A percentile compares a stretch with the other conserved stretches of the same genome.
phyloP scores from a whole-genome alignment of 257 asterid species.

The Nicotiana tabacum region DNA sequence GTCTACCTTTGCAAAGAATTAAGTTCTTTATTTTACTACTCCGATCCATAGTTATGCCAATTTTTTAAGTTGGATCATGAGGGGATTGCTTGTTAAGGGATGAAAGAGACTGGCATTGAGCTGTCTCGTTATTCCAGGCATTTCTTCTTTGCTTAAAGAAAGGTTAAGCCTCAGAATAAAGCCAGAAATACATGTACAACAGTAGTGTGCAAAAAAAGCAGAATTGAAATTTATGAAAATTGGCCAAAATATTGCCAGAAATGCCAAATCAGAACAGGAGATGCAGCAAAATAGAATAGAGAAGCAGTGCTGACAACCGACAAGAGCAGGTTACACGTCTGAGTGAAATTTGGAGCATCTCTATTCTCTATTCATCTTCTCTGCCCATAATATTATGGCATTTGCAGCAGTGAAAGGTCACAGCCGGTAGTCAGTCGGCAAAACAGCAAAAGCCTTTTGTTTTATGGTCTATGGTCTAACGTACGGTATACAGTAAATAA shows the following conservation, averaged over 20 bases:
- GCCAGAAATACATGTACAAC: slow-evolving; percentile 29
- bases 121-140: not conserved
- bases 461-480: not conserved
- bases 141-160: slow-evolving; percentile 8
- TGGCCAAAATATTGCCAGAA: not conserved
- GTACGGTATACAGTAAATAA: not conserved
- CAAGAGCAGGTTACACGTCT: slow-evolving; percentile 40
- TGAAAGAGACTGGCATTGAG: slow-evolving; percentile 4
- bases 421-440: slow-evolving; percentile 23
- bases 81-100: not conserved
- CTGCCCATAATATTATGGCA: slow-evolving; percentile 41
- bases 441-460: too few species aligned
- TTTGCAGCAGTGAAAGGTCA: slow-evolving; percentile 46
- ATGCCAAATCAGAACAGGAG: not conserved
- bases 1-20: not conserved
- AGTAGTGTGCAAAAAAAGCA: slow-evolving; percentile 19
- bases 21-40: not conserved
- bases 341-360: slow-evolving; percentile 37
- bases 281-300: slow-evolving; percentile 15
- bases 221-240: not conserved
- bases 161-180: slow-evolving; percentile 39
- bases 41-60: not conserved
- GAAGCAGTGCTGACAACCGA: slow-evolving; percentile 43
- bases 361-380: slow-evolving; percentile 1
- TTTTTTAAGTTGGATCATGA: not conserved